Conservation (phyloP, 192 early-diverging fungal species). For the Backusella morwellensis region DNA sequence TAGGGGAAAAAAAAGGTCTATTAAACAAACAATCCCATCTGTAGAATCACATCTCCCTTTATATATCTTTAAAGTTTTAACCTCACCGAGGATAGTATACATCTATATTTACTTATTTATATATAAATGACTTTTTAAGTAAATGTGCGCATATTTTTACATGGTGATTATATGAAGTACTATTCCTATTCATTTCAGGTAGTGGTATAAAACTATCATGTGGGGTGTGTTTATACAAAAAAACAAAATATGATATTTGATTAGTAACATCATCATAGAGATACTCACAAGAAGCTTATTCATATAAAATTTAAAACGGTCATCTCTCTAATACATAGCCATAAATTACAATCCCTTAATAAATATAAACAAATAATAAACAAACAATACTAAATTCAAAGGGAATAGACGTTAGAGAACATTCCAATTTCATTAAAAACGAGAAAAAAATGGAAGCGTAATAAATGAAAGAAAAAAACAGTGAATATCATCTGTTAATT, state of each 20-base stretch:
- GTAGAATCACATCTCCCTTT: background rate
- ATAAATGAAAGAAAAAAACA: background rate
- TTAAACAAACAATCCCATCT: background rate
- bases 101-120: background rate
- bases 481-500: background rate
- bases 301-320: background rate
- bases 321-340: background rate
- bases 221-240: too few relatives aligned
- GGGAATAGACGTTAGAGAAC: background rate
- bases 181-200: too few relatives aligned
- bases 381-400: background rate
- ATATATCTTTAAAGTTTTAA: background rate
- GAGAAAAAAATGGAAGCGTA: background rate
- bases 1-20: background rate
- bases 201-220: too few relatives aligned
- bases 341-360: background rate
- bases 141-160: too few relatives aligned
- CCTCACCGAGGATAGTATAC: background rate
- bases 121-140: background rate
- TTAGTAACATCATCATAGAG: background rate
- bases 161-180: too few relatives aligned
- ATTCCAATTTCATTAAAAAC: background rate
- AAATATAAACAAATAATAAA: background rate
- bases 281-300: background rate
- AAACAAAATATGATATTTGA: background rate